Evolutionary conservation across 495 filamentous ascomycete species (phyloP).

Genomic region (Mytilinidion resinicola): DNA sequence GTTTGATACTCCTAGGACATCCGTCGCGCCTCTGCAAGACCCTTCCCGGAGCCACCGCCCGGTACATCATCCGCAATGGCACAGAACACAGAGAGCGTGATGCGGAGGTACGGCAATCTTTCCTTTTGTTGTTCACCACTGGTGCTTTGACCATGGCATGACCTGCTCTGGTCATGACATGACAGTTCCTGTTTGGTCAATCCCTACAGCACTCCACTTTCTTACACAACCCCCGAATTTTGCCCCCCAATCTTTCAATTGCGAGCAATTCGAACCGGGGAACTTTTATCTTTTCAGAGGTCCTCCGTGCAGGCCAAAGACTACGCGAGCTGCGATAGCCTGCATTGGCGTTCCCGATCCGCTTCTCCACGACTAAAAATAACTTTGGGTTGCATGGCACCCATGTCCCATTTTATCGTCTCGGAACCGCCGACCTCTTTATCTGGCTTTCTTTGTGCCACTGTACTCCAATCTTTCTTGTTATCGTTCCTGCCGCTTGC

Average conservation of each 20-base stretch:
- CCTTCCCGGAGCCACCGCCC: neutral
- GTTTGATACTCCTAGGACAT: neutral
- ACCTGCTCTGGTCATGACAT: no score
- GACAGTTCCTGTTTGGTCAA: neutral
- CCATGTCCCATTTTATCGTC: conserved; percentile 25
- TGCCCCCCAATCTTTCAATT: neutral
- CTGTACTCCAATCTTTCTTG: no score
- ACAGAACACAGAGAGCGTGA: conserved; percentile 35
- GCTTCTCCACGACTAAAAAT: conserved; percentile 25
- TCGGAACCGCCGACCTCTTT: conserved; percentile 1
- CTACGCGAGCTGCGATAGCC: conserved; percentile 22
- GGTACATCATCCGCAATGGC: conserved; percentile 28
- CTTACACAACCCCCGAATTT: neutral
- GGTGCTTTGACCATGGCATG: neutral
- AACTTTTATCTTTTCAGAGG: neutral
- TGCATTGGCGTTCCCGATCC: conserved; percentile 31
- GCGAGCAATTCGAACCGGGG: neutral
- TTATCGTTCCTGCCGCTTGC: no score
- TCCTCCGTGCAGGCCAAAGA: conserved; percentile 8
- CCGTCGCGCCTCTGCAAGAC: neutral
- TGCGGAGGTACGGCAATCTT: conserved; percentile 32
- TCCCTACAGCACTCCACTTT: neutral
- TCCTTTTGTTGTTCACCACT: neutral
- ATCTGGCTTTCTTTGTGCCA: neutral
- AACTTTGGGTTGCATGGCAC: conserved; percentile 18